Base-by-base conservation (phyloP, 306 rosid genomes). In the Lagenaria siceraria region DNA sequence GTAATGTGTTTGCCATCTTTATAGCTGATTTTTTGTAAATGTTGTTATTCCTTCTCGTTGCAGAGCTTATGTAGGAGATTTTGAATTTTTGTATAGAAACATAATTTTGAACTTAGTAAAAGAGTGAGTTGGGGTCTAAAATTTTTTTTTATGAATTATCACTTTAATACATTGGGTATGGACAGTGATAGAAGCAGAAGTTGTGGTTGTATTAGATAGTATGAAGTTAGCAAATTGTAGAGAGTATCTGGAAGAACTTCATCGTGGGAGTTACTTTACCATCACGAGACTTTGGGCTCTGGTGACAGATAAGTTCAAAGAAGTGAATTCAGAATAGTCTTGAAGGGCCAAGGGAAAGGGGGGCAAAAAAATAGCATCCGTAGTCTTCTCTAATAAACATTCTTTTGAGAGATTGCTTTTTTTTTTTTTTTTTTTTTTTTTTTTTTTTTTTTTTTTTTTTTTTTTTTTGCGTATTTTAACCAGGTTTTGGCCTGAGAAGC, bases 401-500 rank as follows among this genome's bases (percentile, higher is more conserved):
- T 60, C 42, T 63, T 63, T 35, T 15, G 71, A 63, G 71, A 27
- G 29, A 31, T 25, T 29, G 43, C 25, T 52, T 49, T 14, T 73
- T n/a, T n/a, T n/a, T n/a, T n/a, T n/a, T n/a, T n/a, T n/a, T n/a
- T n/a, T n/a, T n/a, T n/a, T n/a, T n/a, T n/a, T n/a, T n/a, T n/a
- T 27, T 73, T 49, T 51, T n/a, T n/a, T n/a, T n/a, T n/a, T n/a
- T n/a, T n/a, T n/a, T n/a, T n/a, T n/a, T n/a, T n/a, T n/a, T n/a
- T n/a, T n/a, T n/a, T n/a, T 27, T 73, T 49, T 51, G 17, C 10
- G 4, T 51, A 51, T 17, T 49, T 15, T 78, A 75, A 63, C 38
- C 85, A 94, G 98, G 90, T 85, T 84, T 78, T 92, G 87, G 93
- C 96, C 97, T n/a, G 96, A 91, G 80, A 87, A 87, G 83, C 83